phyloP scores from a whole-genome alignment of 2,329 filamentous ascomycete species.

The Lasiodiplodia citricola region DNA sequence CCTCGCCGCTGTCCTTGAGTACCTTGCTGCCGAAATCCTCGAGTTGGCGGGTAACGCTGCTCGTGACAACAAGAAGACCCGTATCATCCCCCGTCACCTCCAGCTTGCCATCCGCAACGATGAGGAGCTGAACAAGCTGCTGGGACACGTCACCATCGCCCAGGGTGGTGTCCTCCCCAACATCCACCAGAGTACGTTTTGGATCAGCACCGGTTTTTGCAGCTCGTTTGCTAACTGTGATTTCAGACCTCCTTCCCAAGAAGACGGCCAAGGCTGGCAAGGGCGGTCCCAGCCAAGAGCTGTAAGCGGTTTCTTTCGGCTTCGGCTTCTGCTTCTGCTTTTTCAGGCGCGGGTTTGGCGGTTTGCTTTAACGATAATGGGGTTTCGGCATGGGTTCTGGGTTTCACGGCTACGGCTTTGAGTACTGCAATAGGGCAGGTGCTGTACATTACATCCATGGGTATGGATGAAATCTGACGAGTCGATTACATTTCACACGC shows the following conservation, averaged over 20 bases:
- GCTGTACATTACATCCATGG: slow-evolving; percentile 68
- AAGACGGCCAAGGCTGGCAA: slow-evolving; percentile 97
- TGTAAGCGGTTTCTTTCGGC: slow-evolving; percentile 63
- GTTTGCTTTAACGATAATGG: slow-evolving; percentile 79
- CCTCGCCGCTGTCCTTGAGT: slow-evolving; percentile 96
- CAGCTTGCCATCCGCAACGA: slow-evolving; percentile 99
- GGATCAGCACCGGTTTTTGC: slow-evolving; percentile 15
- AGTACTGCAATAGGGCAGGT: slow-evolving; percentile 45
- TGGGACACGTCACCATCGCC: slow-evolving; percentile 94
- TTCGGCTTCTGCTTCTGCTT: slow-evolving; percentile 37
- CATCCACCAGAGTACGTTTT: slow-evolving; percentile 89
- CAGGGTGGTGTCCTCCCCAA: slow-evolving; percentile 97
- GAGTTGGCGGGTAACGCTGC: slow-evolving; percentile 98
- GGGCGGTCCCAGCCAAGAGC: slow-evolving; percentile 83
- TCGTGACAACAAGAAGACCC: slow-evolving; percentile 99
- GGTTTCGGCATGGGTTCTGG: slow-evolving; percentile 68
- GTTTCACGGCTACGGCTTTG: slow-evolving; percentile 55
- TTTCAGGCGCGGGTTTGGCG: slow-evolving; percentile 55
- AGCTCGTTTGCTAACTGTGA: slow-evolving; percentile 47
- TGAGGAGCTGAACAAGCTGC: slow-evolving; percentile 99
- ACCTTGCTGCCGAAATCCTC: slow-evolving; percentile 97
- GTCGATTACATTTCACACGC: slow-evolving; percentile 29
- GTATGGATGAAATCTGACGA: slow-evolving; percentile 53
- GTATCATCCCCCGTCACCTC: slow-evolving; percentile 98
- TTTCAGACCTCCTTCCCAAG: slow-evolving; percentile 93